A percentile compares a stretch with the other conserved stretches of the same genome.
These are phyloP conservation scores for Leccinum truebloodii DNA, from an alignment of 768 basidiomycete genomes.

Conservation along the genomic window DNA sequence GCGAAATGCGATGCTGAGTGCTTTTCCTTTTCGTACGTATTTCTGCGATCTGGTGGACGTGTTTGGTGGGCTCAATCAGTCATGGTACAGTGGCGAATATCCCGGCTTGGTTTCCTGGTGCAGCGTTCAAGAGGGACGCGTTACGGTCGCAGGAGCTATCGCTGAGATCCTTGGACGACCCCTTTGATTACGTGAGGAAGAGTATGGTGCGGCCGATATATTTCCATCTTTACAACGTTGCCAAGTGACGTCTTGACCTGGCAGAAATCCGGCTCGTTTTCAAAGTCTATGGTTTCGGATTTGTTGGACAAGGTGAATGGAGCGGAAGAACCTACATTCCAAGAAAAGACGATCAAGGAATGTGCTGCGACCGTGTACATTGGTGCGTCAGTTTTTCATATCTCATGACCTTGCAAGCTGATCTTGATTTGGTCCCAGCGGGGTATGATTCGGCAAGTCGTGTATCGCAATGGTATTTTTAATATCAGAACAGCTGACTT, in stretches of 20 bases:
- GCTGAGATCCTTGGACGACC: conserved; percentile 23
- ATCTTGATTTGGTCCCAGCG: conserved; percentile 13
- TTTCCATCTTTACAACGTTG: background rate
- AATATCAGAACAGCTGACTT: background rate
- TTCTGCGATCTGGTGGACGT: background rate
- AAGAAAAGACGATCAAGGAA: conserved; percentile 29
- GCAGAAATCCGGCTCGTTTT: conserved; percentile 26
- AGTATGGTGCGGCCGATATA: conserved; percentile 23
- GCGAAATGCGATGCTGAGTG: conserved; percentile 28
- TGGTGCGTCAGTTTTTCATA: conserved; percentile 17
- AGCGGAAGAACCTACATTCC: conserved; percentile 11
- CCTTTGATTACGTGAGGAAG: conserved; percentile 31
- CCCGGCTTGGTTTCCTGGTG: conserved; percentile 33
- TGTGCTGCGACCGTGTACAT: conserved; percentile 34
- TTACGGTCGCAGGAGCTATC: conserved; percentile 29
- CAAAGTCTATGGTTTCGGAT: conserved; percentile 33
- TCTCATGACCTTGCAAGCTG: background rate
- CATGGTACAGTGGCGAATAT: conserved; percentile 26
- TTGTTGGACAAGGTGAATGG: conserved; percentile 22
- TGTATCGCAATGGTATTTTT: background rate
- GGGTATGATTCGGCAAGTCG: conserved; percentile 30
- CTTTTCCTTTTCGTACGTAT: conserved; percentile 32
- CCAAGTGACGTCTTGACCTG: conserved; percentile 3
- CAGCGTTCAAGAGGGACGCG: conserved; percentile 30
- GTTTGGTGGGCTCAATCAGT: conserved; percentile 2